phyloP scores from a whole-genome alignment of 2,329 filamentous ascomycete genomes.

The Phialophora tarda region DNA sequence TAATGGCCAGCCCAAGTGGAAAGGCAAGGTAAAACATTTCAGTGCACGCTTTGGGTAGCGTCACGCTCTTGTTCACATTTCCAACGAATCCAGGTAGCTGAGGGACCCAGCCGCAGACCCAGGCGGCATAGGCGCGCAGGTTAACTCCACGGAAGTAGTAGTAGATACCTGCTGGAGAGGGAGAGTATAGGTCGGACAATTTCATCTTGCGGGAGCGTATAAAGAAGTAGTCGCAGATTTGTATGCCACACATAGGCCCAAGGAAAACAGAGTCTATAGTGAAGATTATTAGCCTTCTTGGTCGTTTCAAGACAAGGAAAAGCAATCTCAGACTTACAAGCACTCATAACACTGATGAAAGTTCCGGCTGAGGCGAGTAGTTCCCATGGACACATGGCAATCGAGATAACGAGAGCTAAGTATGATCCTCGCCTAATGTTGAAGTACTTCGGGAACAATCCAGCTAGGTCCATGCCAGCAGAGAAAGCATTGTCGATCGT shows the following conservation, averaged over 20 bases:
- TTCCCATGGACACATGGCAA: conserved; percentile 59
- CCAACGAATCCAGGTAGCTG: conserved; percentile 41
- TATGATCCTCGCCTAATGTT: conserved; percentile 62
- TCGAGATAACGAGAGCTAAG: conserved; percentile 50
- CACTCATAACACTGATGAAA: conserved; percentile 55
- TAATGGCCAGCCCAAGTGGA: conserved; percentile 21
- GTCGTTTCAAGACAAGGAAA: not conserved
- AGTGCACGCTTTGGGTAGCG: conserved; percentile 21
- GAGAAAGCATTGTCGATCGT: conserved; percentile 57
- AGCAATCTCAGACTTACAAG: conserved; percentile 24
- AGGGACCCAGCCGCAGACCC: conserved; percentile 44
- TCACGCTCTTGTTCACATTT: conserved; percentile 23
- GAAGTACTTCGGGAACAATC: conserved; percentile 59
- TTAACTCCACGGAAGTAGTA: conserved; percentile 51
- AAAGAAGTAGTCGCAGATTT: conserved; percentile 55
- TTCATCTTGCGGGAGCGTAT: conserved; percentile 47
- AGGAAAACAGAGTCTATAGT: conserved; percentile 38
- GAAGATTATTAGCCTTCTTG: not conserved
- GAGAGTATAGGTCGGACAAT: conserved; percentile 50
- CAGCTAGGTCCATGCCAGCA: conserved; percentile 61
- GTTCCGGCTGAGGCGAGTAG: conserved; percentile 54
- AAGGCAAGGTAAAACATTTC: conserved; percentile 28
- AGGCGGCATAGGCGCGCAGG: conserved; percentile 48
- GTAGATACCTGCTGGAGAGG: conserved; percentile 44
- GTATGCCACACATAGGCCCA: conserved; percentile 55